Conservation (phyloP, 2,329 filamentous ascomycete genomes). For the Dactylonectria estremocensis region DNA sequence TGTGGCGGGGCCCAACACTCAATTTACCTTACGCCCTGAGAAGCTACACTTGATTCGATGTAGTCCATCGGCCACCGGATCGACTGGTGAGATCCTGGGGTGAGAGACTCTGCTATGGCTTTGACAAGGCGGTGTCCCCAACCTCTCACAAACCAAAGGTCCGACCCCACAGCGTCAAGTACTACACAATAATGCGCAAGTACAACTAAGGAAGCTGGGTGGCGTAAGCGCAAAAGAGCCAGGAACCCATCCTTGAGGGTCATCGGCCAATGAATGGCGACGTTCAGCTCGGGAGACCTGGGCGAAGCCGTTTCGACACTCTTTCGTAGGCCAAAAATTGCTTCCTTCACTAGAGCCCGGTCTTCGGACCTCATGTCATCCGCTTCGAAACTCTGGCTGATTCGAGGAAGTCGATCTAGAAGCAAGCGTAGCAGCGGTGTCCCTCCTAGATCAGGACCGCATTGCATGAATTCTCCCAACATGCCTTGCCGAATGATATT, state of each 20-base stretch:
- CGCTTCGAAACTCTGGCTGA: not conserved
- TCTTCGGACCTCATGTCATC: not conserved
- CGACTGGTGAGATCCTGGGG: not conserved
- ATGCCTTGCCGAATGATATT: not conserved
- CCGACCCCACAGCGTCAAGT: slow-evolving; percentile 7
- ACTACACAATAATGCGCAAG: slow-evolving; percentile 22
- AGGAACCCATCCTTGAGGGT: slow-evolving; percentile 14
- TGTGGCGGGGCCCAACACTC: too few relatives aligned
- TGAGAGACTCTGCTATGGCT: not conserved
- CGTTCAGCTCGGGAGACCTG: slow-evolving; percentile 18
- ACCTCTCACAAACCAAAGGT: slow-evolving; percentile 15
- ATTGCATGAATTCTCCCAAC: slow-evolving; percentile 21
- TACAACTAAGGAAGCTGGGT: slow-evolving; percentile 15
- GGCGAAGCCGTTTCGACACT: slow-evolving; percentile 4
- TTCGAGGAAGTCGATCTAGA: slow-evolving; percentile 2
- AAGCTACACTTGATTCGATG: not conserved
- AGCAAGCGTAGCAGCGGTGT: slow-evolving; percentile 1
- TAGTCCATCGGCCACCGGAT: not conserved
- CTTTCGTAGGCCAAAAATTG: not conserved
- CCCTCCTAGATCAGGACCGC: not conserved
- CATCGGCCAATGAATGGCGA: slow-evolving; percentile 25
- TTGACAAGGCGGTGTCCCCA: slow-evolving; percentile 5
- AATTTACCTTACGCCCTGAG: too few relatives aligned
- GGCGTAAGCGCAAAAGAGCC: slow-evolving; percentile 1
- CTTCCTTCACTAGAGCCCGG: not conserved